These are phyloP conservation scores for Citrus trifoliata DNA, from an alignment of 345 rosid genomes.

Conservation along the genomic window DNA sequence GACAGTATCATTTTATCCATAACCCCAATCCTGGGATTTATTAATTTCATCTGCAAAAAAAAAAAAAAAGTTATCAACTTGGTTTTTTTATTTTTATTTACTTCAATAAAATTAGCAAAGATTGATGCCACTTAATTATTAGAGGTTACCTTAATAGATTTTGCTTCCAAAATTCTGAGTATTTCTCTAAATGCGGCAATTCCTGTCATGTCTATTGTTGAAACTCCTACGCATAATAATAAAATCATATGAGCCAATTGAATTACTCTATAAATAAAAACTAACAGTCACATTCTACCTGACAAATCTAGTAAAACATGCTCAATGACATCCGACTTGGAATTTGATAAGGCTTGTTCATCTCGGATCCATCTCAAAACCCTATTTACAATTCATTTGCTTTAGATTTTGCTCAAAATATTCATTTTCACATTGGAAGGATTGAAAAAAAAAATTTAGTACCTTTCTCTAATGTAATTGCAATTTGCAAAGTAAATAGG, in stretches of 20 bases:
- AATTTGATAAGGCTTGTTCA: constrained; percentile 26
- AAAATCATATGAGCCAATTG: neutral
- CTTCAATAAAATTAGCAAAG: neutral
- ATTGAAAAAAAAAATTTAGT: neutral
- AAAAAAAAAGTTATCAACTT: neutral
- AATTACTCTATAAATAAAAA: too few relatives aligned
- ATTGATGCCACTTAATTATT: neutral
- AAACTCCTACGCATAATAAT: constrained; percentile 45
- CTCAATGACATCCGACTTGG: constrained; percentile 36
- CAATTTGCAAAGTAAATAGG: constrained; percentile 82
- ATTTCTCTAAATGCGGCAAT: constrained; percentile 60
- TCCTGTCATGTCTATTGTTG: constrained; percentile 74
- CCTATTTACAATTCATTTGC: constrained; percentile 21
- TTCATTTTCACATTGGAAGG: neutral
- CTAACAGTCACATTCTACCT: constrained; percentile 27
- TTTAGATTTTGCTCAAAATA: neutral
- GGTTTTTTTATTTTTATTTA: too few relatives aligned
- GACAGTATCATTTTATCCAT: constrained; percentile 80
- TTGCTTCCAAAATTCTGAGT: constrained; percentile 41
- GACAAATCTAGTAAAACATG: constrained; percentile 69
- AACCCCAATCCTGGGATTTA: constrained; percentile 75
- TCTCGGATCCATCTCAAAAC: constrained; percentile 65
- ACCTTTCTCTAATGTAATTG: constrained; percentile 74
- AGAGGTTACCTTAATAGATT: constrained; percentile 43
- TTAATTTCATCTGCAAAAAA: constrained; percentile 47